A percentile compares a stretch with the other conserved stretches of the same genome.
Evolutionary conservation across 768 basidiomycete genomes (phyloP).

Genomic region (Lactifluus hygrophoroides): DNA sequence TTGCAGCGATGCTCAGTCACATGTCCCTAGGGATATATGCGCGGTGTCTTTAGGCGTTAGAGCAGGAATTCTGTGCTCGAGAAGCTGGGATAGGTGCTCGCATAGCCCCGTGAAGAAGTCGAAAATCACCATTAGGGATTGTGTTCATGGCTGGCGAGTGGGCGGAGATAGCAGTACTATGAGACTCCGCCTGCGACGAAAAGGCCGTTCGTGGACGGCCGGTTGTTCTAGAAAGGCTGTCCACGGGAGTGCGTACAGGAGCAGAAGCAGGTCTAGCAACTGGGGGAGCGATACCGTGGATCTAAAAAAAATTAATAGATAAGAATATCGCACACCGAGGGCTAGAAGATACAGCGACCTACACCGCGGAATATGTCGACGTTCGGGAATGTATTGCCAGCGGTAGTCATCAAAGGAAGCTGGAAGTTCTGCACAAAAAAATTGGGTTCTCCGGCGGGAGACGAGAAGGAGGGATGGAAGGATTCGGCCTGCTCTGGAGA

Average conservation of each 20-base stretch:
- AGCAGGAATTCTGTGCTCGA: not conserved
- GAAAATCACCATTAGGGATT: not conserved
- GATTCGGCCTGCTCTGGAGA: not conserved
- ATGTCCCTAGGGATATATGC: not conserved
- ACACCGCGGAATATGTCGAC: not conserved
- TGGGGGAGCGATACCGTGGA: not conserved
- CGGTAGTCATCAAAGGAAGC: not conserved
- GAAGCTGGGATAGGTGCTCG: not conserved
- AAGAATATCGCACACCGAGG: not conserved
- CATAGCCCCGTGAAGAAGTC: not conserved
- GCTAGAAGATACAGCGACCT: not conserved
- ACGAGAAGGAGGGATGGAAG: not conserved
- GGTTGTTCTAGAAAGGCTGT: not conserved
- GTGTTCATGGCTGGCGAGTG: not conserved
- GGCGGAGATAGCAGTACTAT: not conserved
- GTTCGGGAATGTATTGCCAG: not conserved
- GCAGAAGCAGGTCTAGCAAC: not conserved
- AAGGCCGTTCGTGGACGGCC: not conserved
- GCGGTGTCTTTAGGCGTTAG: not conserved
- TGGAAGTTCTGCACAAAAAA: not conserved
- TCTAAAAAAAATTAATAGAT: not conserved
- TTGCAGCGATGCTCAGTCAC: not conserved
- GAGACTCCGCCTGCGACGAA: not conserved
- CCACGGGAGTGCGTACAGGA: not conserved
- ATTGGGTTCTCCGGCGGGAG: not conserved